A percentile compares a stretch with the other conserved stretches of the same genome.
Evolutionary conservation across 2,329 filamentous ascomycete genomes (phyloP).

Genomic region (Sporothrix brasiliensis): DNA sequence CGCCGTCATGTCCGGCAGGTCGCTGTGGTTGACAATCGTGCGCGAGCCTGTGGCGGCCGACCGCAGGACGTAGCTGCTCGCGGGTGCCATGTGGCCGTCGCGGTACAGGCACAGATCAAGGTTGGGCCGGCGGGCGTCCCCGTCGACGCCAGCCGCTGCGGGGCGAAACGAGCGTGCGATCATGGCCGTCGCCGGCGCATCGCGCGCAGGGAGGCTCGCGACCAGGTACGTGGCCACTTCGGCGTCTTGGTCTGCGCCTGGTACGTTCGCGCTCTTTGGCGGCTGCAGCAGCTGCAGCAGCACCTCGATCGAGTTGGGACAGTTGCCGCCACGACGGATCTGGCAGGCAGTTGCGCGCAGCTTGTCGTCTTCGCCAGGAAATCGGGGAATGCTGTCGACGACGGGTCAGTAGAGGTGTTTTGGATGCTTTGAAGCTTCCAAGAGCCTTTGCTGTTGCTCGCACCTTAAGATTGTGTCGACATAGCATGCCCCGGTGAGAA

Average conservation of each 20-base stretch:
- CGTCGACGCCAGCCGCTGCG: conserved; percentile 28
- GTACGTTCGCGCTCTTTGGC: conserved; percentile 38
- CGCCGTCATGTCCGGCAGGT: conserved; percentile 67
- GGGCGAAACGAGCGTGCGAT: conserved; percentile 25
- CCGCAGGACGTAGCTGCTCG: conserved; percentile 70
- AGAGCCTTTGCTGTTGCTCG: conserved; percentile 38
- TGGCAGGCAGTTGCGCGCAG: conserved; percentile 63
- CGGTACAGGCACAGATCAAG: conserved; percentile 64
- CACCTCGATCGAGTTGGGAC: conserved; percentile 71
- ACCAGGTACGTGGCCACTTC: conserved; percentile 50
- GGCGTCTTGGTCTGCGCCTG: neutral
- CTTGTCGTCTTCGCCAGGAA: conserved; percentile 72
- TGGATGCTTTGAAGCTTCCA: neutral
- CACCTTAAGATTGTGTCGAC: conserved; percentile 70
- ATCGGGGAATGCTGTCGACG: conserved; percentile 61
- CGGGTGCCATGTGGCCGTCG: conserved; percentile 56
- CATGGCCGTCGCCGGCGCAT: conserved; percentile 42
- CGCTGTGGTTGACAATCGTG: conserved; percentile 72
- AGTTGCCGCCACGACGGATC: conserved; percentile 71
- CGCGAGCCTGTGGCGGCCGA: conserved; percentile 62
- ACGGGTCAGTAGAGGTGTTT: conserved; percentile 7
- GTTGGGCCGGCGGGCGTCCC: conserved; percentile 44
- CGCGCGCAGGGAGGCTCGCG: conserved; percentile 56
- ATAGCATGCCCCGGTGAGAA: conserved; percentile 70
- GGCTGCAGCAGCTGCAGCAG: conserved; percentile 69